phyloP scores from a whole-genome alignment of 495 filamentous ascomycete species.

The Sordaria brevicollis region DNA sequence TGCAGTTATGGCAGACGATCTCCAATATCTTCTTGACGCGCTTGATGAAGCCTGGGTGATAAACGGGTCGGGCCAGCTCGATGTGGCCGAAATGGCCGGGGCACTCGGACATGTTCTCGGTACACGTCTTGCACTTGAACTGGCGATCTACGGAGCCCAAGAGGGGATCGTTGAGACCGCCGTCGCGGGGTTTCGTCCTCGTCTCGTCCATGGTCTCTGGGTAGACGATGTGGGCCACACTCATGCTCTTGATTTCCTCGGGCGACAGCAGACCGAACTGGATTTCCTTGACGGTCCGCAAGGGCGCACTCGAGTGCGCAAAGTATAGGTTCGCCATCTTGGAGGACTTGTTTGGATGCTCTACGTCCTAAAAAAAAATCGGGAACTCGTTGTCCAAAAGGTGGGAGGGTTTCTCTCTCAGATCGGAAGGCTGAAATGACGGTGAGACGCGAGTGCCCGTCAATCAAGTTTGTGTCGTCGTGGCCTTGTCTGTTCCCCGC shows the following conservation, averaged over 20 bases:
- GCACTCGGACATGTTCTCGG: conserved; percentile 88
- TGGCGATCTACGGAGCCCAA: conserved; percentile 91
- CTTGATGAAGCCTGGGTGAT: conserved; percentile 89
- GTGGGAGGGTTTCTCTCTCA: background rate
- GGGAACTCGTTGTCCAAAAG: background rate
- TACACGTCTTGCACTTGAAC: conserved; percentile 89
- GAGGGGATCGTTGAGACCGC: conserved; percentile 85
- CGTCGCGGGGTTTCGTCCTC: conserved; percentile 71
- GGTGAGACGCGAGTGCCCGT: conserved; percentile 1
- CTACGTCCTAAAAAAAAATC: background rate
- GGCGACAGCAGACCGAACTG: conserved; percentile 95
- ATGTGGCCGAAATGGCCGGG: conserved; percentile 98
- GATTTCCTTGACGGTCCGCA: conserved; percentile 94
- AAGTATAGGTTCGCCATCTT: conserved; percentile 93
- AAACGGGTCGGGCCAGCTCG: conserved; percentile 89
- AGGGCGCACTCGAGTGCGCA: conserved; percentile 82
- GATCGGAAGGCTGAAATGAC: background rate
- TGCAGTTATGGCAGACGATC: conserved; percentile 96
- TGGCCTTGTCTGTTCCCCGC: conserved; percentile 4
- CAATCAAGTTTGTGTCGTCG: conserved; percentile 4
- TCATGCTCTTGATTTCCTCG: conserved; percentile 97
- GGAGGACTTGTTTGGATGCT: conserved; percentile 2
- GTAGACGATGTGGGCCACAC: conserved; percentile 83
- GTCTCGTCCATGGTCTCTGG: conserved; percentile 98
- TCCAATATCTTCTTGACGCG: conserved; percentile 98